Conservation (phyloP, 768 basidiomycete genomes). For the Boletellus ananiceps region DNA sequence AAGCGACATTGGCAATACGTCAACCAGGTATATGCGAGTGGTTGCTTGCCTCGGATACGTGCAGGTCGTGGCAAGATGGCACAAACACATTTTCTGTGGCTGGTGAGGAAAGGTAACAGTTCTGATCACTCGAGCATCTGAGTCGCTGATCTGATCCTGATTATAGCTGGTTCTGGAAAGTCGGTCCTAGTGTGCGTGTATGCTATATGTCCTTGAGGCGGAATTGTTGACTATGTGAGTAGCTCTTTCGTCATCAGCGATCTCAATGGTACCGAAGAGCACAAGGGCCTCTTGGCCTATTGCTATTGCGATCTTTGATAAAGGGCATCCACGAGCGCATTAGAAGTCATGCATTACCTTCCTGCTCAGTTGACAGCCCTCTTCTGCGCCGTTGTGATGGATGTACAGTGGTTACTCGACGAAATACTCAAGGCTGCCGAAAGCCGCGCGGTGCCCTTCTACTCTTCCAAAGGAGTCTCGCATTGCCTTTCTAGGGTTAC, state of each 20-base stretch:
- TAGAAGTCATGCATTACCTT: conserved; percentile 17
- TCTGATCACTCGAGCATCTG: neutral
- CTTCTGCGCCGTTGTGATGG: neutral
- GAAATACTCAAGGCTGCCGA: conserved; percentile 4
- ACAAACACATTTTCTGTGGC: conserved; percentile 8
- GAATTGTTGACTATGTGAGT: neutral
- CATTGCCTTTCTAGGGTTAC: neutral
- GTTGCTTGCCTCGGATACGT: conserved; percentile 1
- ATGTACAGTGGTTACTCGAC: neutral
- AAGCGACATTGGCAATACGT: conserved; percentile 3
- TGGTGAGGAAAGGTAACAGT: conserved; percentile 16
- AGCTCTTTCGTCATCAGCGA: neutral
- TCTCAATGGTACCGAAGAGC: neutral
- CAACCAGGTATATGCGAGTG: conserved; percentile 13
- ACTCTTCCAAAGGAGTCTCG: conserved; percentile 3
- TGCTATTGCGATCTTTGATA: conserved; percentile 25
- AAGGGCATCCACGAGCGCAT: conserved; percentile 2
- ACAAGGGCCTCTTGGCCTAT: neutral
- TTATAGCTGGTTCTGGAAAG: conserved; percentile 1
- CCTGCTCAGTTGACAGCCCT: conserved; percentile 11
- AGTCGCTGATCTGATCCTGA: neutral
- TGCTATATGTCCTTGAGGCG: too few species aligned
- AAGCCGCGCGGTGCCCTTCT: neutral
- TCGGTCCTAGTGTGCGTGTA: neutral
- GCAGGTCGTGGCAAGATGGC: conserved; percentile 6